Percentiles rank a stretch among this genome's conserved stretches.
Evolutionary conservation across 2,329 filamentous ascomycete genomes (phyloP).

Genomic region (Atkinsonella hypoxylon): DNA sequence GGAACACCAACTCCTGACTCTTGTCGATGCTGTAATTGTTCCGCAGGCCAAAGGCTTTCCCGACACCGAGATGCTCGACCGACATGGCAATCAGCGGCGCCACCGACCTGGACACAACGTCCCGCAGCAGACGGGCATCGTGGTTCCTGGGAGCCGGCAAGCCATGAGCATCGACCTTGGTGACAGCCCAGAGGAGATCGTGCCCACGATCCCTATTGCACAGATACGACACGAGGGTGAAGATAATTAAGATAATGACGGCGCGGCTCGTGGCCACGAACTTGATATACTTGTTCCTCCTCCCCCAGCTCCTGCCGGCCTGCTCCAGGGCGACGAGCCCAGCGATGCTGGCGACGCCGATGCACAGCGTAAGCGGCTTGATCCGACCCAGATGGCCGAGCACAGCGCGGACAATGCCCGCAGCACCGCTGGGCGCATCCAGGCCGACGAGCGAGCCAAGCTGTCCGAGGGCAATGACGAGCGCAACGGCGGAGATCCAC

Average conservation of each 20-base stretch:
- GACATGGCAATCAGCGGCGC: conserved; percentile 49
- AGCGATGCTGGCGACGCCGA: conserved; percentile 46
- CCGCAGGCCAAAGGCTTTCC: conserved; percentile 47
- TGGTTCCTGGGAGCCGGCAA: conserved; percentile 39
- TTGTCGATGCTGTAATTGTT: conserved; percentile 53
- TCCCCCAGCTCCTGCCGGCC: conserved; percentile 46
- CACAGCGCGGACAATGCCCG: conserved; percentile 46
- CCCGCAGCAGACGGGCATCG: conserved; percentile 33
- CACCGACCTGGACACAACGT: conserved; percentile 41
- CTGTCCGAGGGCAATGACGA: conserved; percentile 55
- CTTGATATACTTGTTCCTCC: conserved; percentile 44
- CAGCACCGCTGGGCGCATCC: conserved; percentile 37
- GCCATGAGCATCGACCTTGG: conserved; percentile 43
- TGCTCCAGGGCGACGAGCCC: conserved; percentile 45
- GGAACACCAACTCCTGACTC: conserved; percentile 53
- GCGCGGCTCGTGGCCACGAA: conserved; percentile 48
- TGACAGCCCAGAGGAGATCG: conserved; percentile 40
- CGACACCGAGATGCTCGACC: conserved; percentile 53
- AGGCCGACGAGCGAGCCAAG: conserved; percentile 49
- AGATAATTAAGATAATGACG: conserved; percentile 47
- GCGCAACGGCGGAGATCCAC: conserved; percentile 54
- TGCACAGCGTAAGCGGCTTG: conserved; percentile 44
- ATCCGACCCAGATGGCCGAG: conserved; percentile 43
- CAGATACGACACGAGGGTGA: conserved; percentile 50
- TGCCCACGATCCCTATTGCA: conserved; percentile 43